Percentiles rank a stretch among this genome's conserved stretches.
Conservation (phyloP, 2,329 filamentous ascomycete species). For the Aspergillus fumigatiaffinis region DNA sequence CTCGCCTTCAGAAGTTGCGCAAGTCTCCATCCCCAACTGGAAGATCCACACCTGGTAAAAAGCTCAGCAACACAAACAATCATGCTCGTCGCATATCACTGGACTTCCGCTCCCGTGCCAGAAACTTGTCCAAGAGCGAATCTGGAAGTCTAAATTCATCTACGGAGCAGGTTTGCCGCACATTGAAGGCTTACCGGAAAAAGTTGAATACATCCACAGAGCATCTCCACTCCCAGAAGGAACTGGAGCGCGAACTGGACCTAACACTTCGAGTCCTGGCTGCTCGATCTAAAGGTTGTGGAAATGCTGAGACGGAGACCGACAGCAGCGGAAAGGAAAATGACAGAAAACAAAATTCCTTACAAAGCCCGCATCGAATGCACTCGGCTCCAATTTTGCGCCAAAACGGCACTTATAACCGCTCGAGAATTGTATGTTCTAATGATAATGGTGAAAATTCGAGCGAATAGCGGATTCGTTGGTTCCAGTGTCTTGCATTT, state of each 20-base stretch:
- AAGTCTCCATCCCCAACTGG: slow-evolving; percentile 41
- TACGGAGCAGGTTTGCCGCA: slow-evolving; percentile 57
- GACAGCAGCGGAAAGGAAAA: slow-evolving; percentile 40
- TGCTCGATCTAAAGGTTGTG: slow-evolving; percentile 26
- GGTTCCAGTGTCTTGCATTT: background rate
- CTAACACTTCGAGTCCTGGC: slow-evolving; percentile 35
- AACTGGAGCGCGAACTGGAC: slow-evolving; percentile 56
- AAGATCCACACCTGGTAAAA: slow-evolving; percentile 27
- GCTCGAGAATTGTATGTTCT: slow-evolving; percentile 26
- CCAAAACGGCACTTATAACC: slow-evolving; percentile 18
- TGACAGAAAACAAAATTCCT: slow-evolving; percentile 22
- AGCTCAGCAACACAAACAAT: slow-evolving; percentile 26
- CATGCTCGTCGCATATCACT: slow-evolving; percentile 45
- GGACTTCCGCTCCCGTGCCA: slow-evolving; percentile 48
- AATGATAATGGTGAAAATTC: slow-evolving; percentile 27
- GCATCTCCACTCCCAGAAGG: slow-evolving; percentile 47
- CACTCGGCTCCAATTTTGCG: slow-evolving; percentile 35
- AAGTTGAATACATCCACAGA: slow-evolving; percentile 51
- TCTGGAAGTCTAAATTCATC: slow-evolving; percentile 48
- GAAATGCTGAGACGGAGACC: slow-evolving; percentile 32
- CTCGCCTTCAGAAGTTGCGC: slow-evolving; percentile 22
- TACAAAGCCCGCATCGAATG: slow-evolving; percentile 27
- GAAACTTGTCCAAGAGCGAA: slow-evolving; percentile 35
- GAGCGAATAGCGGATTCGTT: background rate
- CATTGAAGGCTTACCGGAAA: slow-evolving; percentile 56